Conservation (phyloP, 208 protist species). For the Trichomonas vaginalis region DNA sequence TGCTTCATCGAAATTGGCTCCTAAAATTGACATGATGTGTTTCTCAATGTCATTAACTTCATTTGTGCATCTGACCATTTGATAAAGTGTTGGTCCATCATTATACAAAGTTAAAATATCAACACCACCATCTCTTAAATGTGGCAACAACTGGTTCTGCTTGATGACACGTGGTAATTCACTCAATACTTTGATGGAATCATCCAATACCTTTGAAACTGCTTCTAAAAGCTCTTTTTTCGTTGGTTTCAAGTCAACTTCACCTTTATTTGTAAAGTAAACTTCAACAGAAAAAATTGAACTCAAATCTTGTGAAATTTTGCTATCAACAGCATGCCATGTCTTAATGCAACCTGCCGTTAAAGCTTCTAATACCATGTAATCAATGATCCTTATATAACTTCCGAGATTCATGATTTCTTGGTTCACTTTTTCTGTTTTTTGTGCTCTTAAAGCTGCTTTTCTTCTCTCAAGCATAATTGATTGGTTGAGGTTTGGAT, state of each 20-base stretch:
- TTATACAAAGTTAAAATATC: not conserved
- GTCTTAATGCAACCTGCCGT: not conserved
- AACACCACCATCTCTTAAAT: not conserved
- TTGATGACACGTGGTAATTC: not conserved
- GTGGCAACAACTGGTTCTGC: not conserved
- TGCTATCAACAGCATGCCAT: not conserved
- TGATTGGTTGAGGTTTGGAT: not conserved
- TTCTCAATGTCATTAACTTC: not conserved
- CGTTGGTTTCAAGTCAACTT: not conserved
- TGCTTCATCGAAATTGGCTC: not conserved
- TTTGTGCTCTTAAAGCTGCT: not conserved
- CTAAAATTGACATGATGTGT: not conserved
- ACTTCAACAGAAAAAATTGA: slow-evolving; percentile 12
- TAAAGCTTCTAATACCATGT: not conserved
- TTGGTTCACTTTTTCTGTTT: not conserved
- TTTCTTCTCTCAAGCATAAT: not conserved
- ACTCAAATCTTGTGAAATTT: not conserved
- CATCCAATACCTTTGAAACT: not conserved
- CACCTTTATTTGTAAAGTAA: not conserved
- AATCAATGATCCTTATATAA: not conserved
- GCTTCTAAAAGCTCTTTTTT: not conserved
- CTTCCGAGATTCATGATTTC: not conserved
- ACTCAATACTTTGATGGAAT: not conserved
- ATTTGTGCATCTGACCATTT: not conserved
- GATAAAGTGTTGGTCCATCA: not conserved